Conservation (phyloP, 1,284 basidiomycete genomes). For the Fomitiporia mediterranea region DNA sequence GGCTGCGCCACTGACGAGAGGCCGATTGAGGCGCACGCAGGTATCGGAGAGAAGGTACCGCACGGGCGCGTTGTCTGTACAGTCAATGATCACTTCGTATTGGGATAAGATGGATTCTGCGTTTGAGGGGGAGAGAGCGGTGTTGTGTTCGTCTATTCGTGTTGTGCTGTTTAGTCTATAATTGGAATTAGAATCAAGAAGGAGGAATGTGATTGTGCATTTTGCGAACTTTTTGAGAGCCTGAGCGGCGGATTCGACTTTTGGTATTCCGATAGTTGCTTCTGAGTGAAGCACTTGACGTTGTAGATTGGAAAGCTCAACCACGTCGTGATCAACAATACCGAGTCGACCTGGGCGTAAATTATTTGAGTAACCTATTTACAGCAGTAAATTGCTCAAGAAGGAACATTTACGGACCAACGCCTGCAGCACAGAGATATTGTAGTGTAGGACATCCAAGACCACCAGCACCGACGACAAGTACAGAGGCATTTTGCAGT, state of each 20-base stretch:
- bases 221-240: conserved; percentile 68
- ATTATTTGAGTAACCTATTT: background rate
- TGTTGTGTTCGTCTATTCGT: conserved; percentile 46
- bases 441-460: conserved; percentile 95
- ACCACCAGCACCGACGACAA: conserved; percentile 93
- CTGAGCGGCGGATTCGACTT: conserved; percentile 77
- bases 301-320: conserved; percentile 92
- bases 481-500: conserved; percentile 70
- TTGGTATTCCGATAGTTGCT: conserved; percentile 73
- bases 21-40: conserved; percentile 67
- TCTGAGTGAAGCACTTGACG: conserved; percentile 90
- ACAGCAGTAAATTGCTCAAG: background rate
- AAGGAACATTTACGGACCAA: conserved; percentile 53
- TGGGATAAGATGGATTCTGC: conserved; percentile 53
- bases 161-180: conserved; percentile 69
- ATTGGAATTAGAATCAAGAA: conserved; percentile 4
- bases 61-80: conserved; percentile 91
- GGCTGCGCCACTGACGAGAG: conserved; percentile 91
- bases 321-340: conserved; percentile 88
- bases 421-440: conserved; percentile 88
- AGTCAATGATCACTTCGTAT: conserved; percentile 86
- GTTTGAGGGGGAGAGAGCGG: conserved; percentile 56
- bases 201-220: too few relatives aligned
- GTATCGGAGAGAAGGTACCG: conserved; percentile 94
- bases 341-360: conserved; percentile 80